These are phyloP conservation scores for Podospora appendiculata DNA, from an alignment of 495 filamentous ascomycete species.

Conservation along the genomic window DNA sequence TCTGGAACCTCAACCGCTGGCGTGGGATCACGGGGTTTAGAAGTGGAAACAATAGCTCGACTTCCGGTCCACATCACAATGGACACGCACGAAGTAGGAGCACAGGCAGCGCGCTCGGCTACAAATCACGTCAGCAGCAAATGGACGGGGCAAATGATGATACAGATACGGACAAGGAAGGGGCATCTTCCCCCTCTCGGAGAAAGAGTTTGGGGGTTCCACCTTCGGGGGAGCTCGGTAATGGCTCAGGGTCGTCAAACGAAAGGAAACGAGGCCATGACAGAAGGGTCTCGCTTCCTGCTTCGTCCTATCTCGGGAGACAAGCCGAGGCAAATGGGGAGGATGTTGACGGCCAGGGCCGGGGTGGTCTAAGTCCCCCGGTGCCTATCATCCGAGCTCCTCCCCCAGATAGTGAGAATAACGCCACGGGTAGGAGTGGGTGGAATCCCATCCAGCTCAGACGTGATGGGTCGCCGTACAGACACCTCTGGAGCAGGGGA, in stretches of 20 bases:
- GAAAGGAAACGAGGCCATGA: too few relatives aligned
- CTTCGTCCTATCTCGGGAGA: background rate
- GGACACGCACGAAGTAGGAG: conserved; percentile 8
- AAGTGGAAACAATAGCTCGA: background rate
- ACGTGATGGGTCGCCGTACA: conserved; percentile 8
- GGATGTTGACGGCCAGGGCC: background rate
- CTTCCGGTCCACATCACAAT: background rate
- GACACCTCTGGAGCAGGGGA: conserved; percentile 12
- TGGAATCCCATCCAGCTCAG: too few relatives aligned
- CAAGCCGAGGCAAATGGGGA: background rate
- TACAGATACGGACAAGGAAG: background rate
- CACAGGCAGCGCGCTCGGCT: conserved; percentile 2
- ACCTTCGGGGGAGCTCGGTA: too few relatives aligned
- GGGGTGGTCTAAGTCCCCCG: background rate
- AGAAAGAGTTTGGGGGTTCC: too few relatives aligned
- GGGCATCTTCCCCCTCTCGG: too few relatives aligned
- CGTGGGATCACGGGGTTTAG: conserved; percentile 26
- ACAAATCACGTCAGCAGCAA: background rate
- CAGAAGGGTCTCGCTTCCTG: too few relatives aligned
- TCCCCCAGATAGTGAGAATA: too few relatives aligned
- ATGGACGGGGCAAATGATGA: conserved; percentile 3
- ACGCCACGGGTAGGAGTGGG: too few relatives aligned
- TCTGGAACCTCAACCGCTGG: conserved; percentile 41
- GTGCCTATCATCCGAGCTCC: too few relatives aligned
- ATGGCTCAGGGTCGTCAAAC: too few relatives aligned